Conservation (phyloP, 352 stramenopile species). For the Phytopythium chamaehyphon region DNA sequence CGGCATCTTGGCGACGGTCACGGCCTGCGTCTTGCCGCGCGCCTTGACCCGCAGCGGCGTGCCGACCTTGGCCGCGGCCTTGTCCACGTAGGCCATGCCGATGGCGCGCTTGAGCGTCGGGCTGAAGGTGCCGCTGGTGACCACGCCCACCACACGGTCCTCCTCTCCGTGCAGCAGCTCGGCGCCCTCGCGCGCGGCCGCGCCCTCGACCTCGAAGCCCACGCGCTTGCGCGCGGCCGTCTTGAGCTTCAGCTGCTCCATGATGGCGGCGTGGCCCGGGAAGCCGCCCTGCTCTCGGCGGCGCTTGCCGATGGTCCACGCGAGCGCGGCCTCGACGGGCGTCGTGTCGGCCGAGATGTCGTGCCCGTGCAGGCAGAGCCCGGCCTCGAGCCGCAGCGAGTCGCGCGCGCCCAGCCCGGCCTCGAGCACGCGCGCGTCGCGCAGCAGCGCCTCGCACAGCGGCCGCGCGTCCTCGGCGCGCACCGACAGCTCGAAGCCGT, state of each 20-base stretch:
- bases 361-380: slow-evolving; percentile 98
- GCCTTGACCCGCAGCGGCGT: slow-evolving; percentile 95
- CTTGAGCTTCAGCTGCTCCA: slow-evolving; percentile 94
- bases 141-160: slow-evolving; percentile 78
- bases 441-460: slow-evolving; percentile 57
- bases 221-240: slow-evolving; percentile 92
- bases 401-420: slow-evolving; percentile 95
- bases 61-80: slow-evolving; percentile 85
- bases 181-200: slow-evolving; percentile 90
- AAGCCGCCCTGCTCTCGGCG: slow-evolving; percentile 90
- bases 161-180: slow-evolving; percentile 90
- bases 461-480: slow-evolving; percentile 39
- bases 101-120: slow-evolving; percentile 96
- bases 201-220: slow-evolving; percentile 95
- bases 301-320: slow-evolving; percentile 91
- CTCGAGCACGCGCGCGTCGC: slow-evolving; percentile 84
- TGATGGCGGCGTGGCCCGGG: slow-evolving; percentile 93
- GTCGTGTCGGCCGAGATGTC: slow-evolving; percentile 96
- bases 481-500: slow-evolving; percentile 98
- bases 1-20: slow-evolving; percentile 97
- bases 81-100: slow-evolving; percentile 98
- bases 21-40: slow-evolving; percentile 93
- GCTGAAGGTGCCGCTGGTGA: slow-evolving; percentile 97
- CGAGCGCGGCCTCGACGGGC: slow-evolving; percentile 92
- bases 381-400: slow-evolving; percentile 96